A percentile compares a stretch with the other conserved stretches of the same genome.
phyloP scores from a whole-genome alignment of 2,329 filamentous ascomycete genomes.

The Fonsecaea pugnacius region DNA sequence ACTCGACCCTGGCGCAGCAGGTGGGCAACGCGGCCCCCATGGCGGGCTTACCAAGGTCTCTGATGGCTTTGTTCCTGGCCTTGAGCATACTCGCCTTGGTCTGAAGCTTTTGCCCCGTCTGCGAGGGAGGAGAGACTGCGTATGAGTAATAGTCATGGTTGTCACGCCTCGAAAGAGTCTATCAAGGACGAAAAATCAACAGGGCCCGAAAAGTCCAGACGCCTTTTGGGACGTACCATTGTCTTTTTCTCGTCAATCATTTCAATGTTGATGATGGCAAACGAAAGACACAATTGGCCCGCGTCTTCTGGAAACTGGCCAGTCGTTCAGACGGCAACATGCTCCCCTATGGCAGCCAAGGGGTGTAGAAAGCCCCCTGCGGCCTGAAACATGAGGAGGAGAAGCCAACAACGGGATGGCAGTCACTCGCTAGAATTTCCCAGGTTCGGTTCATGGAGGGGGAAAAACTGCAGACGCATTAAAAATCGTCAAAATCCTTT shows the following conservation, averaged over 20 bases:
- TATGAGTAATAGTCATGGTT: background rate
- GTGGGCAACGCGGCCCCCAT: constrained; percentile 8
- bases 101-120: background rate
- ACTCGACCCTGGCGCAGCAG: constrained; percentile 11
- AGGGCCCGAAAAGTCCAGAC: background rate
- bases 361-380: background rate
- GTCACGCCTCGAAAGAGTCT: background rate
- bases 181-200: background rate
- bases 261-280: background rate
- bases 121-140: background rate
- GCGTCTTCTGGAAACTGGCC: background rate
- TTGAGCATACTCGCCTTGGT: background rate
- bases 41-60: background rate
- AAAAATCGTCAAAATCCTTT: background rate
- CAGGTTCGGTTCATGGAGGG: background rate
- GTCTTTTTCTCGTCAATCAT: background rate
- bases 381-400: background rate
- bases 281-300: background rate
- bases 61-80: background rate
- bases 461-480: too few relatives aligned
- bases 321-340: background rate
- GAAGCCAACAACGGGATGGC: background rate
- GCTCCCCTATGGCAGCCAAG: background rate
- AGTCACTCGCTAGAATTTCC: background rate
- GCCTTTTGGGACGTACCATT: background rate